Percentiles rank a stretch among this genome's conserved stretches.
Conservation (phyloP, 768 basidiomycete genomes). For the Podaxis sp. region DNA sequence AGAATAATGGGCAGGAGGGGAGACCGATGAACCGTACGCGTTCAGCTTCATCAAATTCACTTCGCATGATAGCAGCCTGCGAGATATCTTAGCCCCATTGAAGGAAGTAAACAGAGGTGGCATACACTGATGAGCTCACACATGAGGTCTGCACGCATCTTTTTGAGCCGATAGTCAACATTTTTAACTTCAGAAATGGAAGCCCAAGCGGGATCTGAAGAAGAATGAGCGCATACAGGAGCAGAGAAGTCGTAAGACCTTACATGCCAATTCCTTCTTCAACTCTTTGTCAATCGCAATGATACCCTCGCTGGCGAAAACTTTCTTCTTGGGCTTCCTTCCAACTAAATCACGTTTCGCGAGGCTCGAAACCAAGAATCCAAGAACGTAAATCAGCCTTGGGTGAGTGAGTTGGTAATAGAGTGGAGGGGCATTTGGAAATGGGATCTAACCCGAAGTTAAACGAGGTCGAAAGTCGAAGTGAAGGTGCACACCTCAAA, state of each 20-base stretch:
- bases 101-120: constrained; percentile 2
- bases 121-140: constrained; percentile 69
- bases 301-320: constrained; percentile 68
- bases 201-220: constrained; percentile 56
- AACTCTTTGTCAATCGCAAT: constrained; percentile 48
- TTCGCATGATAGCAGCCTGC: constrained; percentile 66
- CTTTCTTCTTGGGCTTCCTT: constrained; percentile 67
- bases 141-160: constrained; percentile 68
- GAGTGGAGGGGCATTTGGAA: constrained; percentile 43
- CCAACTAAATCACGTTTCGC: constrained; percentile 76
- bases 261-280: constrained; percentile 38
- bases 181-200: constrained; percentile 48
- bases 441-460: constrained; percentile 33
- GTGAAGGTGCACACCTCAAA: constrained; percentile 27
- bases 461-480: constrained; percentile 19
- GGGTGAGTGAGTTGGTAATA: constrained; percentile 67
- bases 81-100: neutral
- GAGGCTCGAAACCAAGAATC: constrained; percentile 64
- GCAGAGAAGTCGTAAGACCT: constrained; percentile 21
- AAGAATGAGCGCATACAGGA: constrained; percentile 8
- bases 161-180: constrained; percentile 49
- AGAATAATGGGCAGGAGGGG: neutral
- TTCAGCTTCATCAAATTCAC: constrained; percentile 66
- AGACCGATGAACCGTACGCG: constrained; percentile 38
- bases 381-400: constrained; percentile 59